Conservation (phyloP, 1,284 basidiomycete species). For the Waitea zeae region DNA sequence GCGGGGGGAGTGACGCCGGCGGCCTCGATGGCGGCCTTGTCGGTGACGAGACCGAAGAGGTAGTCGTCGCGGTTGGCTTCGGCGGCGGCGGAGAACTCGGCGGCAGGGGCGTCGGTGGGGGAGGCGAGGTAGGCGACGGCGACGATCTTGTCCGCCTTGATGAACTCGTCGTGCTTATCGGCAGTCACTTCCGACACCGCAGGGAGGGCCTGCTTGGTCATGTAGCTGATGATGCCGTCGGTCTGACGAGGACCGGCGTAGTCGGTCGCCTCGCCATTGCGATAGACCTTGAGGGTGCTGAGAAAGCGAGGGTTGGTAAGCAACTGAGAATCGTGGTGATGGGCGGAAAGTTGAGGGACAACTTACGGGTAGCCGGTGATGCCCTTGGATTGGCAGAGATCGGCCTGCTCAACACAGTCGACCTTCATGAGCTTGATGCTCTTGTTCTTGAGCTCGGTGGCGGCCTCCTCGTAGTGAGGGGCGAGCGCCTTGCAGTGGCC, state of each 20-base stretch:
- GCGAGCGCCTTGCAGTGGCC: slow-evolving; percentile 88
- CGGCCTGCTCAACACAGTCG: slow-evolving; percentile 82
- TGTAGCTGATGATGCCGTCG: slow-evolving; percentile 94
- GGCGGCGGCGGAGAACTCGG: slow-evolving; percentile 67
- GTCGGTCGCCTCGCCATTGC: slow-evolving; percentile 60
- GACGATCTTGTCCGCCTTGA: slow-evolving; percentile 82
- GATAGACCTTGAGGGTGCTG: slow-evolving; percentile 84
- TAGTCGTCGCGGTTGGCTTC: slow-evolving; percentile 83
- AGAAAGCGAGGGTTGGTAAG: not conserved
- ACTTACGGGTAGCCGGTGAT: slow-evolving; percentile 87
- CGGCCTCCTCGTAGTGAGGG: slow-evolving; percentile 92
- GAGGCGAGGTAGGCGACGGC: slow-evolving; percentile 72
- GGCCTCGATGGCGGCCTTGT: slow-evolving; percentile 46
- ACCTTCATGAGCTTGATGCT: slow-evolving; percentile 91
- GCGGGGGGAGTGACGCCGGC: slow-evolving; percentile 69
- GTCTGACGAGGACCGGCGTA: slow-evolving; percentile 87
- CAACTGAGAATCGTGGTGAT: not conserved
- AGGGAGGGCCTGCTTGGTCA: slow-evolving; percentile 96
- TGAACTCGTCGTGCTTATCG: slow-evolving; percentile 74
- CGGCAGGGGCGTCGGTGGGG: slow-evolving; percentile 44
- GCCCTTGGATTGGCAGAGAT: slow-evolving; percentile 73
- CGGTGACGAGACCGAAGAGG: slow-evolving; percentile 79
- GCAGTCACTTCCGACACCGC: slow-evolving; percentile 73
- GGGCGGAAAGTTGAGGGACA: not conserved
- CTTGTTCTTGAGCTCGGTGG: slow-evolving; percentile 80